Evolutionary conservation across 2,329 filamentous ascomycete species (phyloP).

Genomic region (Fusarium goolgardi): DNA sequence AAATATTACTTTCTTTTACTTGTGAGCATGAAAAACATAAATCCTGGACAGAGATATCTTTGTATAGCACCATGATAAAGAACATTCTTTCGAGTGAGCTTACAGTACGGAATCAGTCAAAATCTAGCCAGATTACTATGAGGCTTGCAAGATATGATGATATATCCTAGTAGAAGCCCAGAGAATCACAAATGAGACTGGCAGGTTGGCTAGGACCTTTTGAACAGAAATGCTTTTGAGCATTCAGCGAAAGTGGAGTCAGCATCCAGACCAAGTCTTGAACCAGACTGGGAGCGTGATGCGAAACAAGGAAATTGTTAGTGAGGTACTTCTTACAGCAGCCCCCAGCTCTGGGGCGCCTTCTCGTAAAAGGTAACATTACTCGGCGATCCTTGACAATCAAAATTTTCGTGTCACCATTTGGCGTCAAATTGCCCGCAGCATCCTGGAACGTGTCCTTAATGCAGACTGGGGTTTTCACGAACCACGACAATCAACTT

Average conservation of each 20-base stretch:
- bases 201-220: conserved; percentile 35
- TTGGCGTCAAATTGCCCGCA: conserved; percentile 33
- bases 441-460: conserved; percentile 40
- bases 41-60: conserved; percentile 14
- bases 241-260: conserved; percentile 24
- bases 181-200: conserved; percentile 41
- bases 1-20: background rate
- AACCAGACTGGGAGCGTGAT: conserved; percentile 11
- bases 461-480: conserved; percentile 20
- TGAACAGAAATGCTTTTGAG: conserved; percentile 16
- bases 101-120: conserved; percentile 27
- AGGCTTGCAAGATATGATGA: conserved; percentile 29
- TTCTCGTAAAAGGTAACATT: conserved; percentile 46
- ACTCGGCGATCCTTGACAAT: conserved; percentile 48
- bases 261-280: conserved; percentile 21
- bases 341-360: conserved; percentile 40
- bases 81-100: conserved; percentile 13
- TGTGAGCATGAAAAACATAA: background rate
- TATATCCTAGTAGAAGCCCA: conserved; percentile 35
- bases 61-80: background rate
- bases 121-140: conserved; percentile 15
- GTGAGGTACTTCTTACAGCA: conserved; percentile 50
- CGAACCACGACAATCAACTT: background rate
- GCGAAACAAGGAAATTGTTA: conserved; percentile 52
- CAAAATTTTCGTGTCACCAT: conserved; percentile 50